Evolutionary conservation across 1,284 basidiomycete species (phyloP).

Genomic region (Caloboletus firmus): DNA sequence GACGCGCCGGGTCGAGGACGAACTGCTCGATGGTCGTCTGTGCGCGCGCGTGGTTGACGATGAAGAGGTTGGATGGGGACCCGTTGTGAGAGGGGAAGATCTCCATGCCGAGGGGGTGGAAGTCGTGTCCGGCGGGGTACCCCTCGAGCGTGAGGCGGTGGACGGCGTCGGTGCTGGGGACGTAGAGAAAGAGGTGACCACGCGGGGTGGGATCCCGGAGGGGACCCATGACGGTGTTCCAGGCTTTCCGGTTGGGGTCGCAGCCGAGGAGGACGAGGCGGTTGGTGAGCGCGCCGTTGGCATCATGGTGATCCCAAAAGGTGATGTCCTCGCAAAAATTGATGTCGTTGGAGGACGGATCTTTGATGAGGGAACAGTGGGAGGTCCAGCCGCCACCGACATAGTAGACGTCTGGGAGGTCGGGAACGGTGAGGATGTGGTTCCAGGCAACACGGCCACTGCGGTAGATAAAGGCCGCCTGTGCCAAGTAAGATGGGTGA

Average conservation of each 20-base stretch:
- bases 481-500: not conserved
- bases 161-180: constrained; percentile 14
- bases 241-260: constrained; percentile 51
- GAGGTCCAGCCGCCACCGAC: constrained; percentile 44
- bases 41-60: constrained; percentile 62
- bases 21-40: constrained; percentile 67
- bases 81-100: constrained; percentile 48
- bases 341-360: constrained; percentile 37
- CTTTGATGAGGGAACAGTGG: constrained; percentile 45
- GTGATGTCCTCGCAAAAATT: constrained; percentile 62
- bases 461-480: constrained; percentile 39
- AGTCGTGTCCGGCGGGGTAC: constrained; percentile 50
- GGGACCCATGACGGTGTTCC: constrained; percentile 72
- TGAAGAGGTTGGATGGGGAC: constrained; percentile 53
- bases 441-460: constrained; percentile 42
- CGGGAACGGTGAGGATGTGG: constrained; percentile 40
- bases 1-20: constrained; percentile 44
- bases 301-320: constrained; percentile 56
- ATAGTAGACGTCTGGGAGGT: constrained; percentile 51
- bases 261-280: constrained; percentile 53
- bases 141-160: constrained; percentile 37
- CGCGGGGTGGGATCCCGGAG: constrained; percentile 48
- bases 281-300: constrained; percentile 34
- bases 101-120: constrained; percentile 60
- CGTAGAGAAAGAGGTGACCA: constrained; percentile 50